Evolutionary conservation across 2,329 filamentous ascomycete species (phyloP).

Genomic region (Phoma sp.): DNA sequence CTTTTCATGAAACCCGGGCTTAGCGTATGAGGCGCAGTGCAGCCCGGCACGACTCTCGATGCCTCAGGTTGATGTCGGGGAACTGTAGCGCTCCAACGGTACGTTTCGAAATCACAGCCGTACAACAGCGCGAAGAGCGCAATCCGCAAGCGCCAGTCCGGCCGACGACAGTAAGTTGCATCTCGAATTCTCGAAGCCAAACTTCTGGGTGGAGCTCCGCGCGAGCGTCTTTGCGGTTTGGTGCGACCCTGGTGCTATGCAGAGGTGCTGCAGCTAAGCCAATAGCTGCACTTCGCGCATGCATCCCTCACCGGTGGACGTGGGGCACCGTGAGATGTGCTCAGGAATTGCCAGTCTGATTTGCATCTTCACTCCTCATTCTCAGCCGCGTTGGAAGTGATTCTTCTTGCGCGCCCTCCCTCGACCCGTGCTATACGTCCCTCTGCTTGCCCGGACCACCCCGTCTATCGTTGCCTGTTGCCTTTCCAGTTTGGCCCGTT

Average conservation of each 20-base stretch:
- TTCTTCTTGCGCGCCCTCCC: conserved; percentile 41
- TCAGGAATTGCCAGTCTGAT: conserved; percentile 31
- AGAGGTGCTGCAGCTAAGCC: conserved; percentile 41
- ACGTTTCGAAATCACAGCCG: conserved; percentile 13
- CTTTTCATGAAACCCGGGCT: conserved; percentile 27
- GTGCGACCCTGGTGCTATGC: conserved; percentile 41
- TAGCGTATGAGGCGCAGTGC: conserved; percentile 47
- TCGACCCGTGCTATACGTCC: conserved; percentile 39
- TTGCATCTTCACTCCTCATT: conserved; percentile 33
- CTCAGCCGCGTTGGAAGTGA: conserved; percentile 38
- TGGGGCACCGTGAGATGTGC: conserved; percentile 43
- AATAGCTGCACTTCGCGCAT: conserved; percentile 42
- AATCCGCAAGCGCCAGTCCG: conserved; percentile 9
- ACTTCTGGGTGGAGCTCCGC: conserved; percentile 29
- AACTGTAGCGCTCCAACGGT: conserved; percentile 7
- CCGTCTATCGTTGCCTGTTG: conserved; percentile 31
- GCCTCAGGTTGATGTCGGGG: conserved; percentile 22
- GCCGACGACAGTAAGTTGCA: conserved; percentile 19
- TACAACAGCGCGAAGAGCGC: conserved; percentile 3
- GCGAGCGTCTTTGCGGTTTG: conserved; percentile 36
- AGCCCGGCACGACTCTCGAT: conserved; percentile 34
- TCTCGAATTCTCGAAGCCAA: conserved; percentile 22
- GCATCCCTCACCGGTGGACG: conserved; percentile 43
- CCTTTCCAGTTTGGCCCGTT: conserved; percentile 25
- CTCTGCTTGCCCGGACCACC: conserved; percentile 32